Percentiles rank a stretch among this genome's conserved stretches.
Evolutionary conservation across 2,329 filamentous ascomycete species (phyloP).

Genomic region (Penicillium sp.): DNA sequence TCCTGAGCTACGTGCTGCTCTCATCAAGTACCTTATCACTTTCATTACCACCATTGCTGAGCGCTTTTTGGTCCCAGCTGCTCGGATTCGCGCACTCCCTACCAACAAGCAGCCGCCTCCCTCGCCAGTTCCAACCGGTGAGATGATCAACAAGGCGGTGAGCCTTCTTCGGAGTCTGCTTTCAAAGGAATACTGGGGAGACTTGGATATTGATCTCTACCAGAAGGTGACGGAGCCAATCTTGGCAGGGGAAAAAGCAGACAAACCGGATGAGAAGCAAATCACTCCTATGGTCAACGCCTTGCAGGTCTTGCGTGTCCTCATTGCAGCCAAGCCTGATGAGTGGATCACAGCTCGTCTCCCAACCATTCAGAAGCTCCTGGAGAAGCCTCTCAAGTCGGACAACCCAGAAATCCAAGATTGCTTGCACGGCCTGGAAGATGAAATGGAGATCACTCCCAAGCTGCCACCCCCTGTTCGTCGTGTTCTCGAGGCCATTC

Average conservation of each 20-base stretch:
- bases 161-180: constrained; percentile 80
- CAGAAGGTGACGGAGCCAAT: constrained; percentile 87
- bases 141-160: constrained; percentile 84
- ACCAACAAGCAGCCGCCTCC: constrained; percentile 51
- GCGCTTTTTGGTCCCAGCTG: constrained; percentile 74
- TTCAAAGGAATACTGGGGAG: constrained; percentile 85
- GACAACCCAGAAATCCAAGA: constrained; percentile 94
- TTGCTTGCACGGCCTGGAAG: constrained; percentile 75
- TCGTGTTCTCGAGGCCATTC: constrained; percentile 84
- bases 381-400: constrained; percentile 85
- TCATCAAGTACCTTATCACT: constrained; percentile 92
- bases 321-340: constrained; percentile 82
- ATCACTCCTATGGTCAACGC: constrained; percentile 89
- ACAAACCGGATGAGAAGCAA: constrained; percentile 80
- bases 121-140: constrained; percentile 60
- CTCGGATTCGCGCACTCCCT: constrained; percentile 62
- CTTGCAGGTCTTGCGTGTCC: constrained; percentile 85
- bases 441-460: constrained; percentile 68
- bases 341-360: constrained; percentile 87
- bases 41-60: constrained; percentile 92
- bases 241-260: constrained; percentile 78
- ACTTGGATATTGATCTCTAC: constrained; percentile 88
- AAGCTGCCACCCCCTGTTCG: constrained; percentile 75
- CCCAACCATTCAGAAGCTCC: constrained; percentile 75
- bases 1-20: constrained; percentile 67